Conservation (phyloP, 208 protist genomes). For the Trichomonas tenax region DNA sequence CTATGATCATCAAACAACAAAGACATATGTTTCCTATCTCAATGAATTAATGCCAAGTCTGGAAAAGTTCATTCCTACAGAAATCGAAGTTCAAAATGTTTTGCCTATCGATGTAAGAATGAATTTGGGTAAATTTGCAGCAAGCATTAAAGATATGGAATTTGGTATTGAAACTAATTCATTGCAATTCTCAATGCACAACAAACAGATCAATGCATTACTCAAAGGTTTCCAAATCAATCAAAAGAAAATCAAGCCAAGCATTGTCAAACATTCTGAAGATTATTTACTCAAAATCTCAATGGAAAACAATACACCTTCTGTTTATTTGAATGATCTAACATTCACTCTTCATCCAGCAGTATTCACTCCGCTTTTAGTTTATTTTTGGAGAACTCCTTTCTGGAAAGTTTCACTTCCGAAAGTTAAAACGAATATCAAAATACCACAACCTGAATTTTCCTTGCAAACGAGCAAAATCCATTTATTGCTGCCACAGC, state of each 20-base stretch:
- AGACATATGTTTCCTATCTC: background rate
- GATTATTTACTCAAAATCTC: background rate
- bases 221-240: background rate
- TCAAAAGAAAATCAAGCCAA: background rate
- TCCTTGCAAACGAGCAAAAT: background rate
- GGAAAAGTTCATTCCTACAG: background rate
- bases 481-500: background rate
- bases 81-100: background rate
- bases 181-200: background rate
- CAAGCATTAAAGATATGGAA: background rate
- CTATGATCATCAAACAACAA: background rate
- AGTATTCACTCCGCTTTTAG: background rate
- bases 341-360: background rate
- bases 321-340: background rate
- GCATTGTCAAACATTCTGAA: background rate
- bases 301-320: background rate
- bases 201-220: background rate
- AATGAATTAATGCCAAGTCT: background rate
- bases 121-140: background rate
- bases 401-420: background rate
- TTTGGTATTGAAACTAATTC: background rate
- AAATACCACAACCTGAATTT: background rate
- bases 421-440: background rate
- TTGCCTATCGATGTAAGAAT: background rate
- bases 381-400: background rate